Percentiles rank a stretch among this genome's conserved stretches.
These are phyloP conservation scores for Tubosaeta sp. DNA, from an alignment of 768 basidiomycete genomes.

Conservation along the genomic window DNA sequence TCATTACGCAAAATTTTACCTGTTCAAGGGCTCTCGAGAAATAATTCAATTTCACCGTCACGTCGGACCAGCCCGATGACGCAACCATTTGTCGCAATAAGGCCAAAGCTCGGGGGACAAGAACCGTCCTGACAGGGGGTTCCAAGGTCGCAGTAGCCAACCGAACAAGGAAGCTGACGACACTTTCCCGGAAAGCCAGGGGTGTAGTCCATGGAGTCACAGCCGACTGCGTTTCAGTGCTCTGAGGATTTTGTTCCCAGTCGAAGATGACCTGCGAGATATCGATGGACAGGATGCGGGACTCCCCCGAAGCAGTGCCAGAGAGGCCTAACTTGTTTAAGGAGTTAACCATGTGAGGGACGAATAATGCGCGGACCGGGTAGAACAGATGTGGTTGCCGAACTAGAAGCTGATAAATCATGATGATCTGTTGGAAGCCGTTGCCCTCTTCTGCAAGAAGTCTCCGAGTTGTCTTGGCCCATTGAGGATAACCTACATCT, in stretches of 20 bases:
- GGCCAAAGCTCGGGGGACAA: constrained; percentile 60
- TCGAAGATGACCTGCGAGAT: constrained; percentile 87
- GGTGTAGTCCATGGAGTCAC: constrained; percentile 65
- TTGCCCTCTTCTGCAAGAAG: constrained; percentile 86
- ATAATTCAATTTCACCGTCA: constrained; percentile 86
- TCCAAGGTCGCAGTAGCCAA: constrained; percentile 66
- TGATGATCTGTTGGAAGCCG: constrained; percentile 61
- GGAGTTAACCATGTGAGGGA: constrained; percentile 90
- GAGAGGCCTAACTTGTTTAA: constrained; percentile 85
- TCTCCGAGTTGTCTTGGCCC: constrained; percentile 84
- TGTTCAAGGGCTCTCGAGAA: constrained; percentile 82
- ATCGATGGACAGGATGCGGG: constrained; percentile 84
- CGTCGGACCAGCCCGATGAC: constrained; percentile 83
- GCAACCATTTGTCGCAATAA: constrained; percentile 77
- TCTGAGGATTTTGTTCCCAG: constrained; percentile 76
- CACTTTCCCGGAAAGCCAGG: constrained; percentile 75
- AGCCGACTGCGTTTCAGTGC: constrained; percentile 21
- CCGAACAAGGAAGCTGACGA: constrained; percentile 94
- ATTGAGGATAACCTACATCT: constrained; percentile 55
- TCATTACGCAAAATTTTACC: constrained; percentile 35
- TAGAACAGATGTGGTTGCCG: constrained; percentile 91
- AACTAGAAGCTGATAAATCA: constrained; percentile 88
- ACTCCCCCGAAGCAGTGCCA: constrained; percentile 65
- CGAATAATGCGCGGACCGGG: constrained; percentile 86
- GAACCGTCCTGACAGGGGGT: constrained; percentile 35